Evolutionary conservation across 2,329 filamentous ascomycete species (phyloP), one percentile per base, ranked within the genome.

Genomic region (Penicillium oxalicum): DNA sequence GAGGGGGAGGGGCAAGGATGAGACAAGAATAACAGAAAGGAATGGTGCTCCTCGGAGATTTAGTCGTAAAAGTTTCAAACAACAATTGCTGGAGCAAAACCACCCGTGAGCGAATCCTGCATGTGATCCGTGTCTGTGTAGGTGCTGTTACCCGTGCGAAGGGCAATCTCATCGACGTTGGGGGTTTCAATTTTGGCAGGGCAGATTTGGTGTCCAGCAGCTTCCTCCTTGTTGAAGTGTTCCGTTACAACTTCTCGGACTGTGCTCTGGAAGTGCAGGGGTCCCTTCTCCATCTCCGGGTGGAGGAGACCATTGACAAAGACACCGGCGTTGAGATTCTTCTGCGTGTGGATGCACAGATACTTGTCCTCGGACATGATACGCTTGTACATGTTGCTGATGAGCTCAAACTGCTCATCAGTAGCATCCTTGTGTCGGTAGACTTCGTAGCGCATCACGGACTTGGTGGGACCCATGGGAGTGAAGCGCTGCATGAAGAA

Each of bases 301-400:
- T 84, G 82, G 62, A 84, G 68, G 61, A 82, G 76, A 42, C 81
- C 82, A 59, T 81, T 84, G 62, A 82, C 70, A 53, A 82, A 84
- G 41, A 83, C 74, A 5, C 81, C 81, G 0, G 76, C 71, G 61
- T 80, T 78, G 54, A 85, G 71, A 63, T 84, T 85, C 64, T 74
- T 74, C 62, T 85, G 81, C 0, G 79, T 75, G 9, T 72, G 71
- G 52, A 75, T 68, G 67, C 81, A 84, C n/a, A 84, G 75, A 24
- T 77, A 72, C 61, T 84, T 84, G 67, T 85, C 82, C 62, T 86
- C 82, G 1, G 74, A 75, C 78, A 84, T 80, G 66, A 85, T 77
- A 33, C 79, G 78, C 68, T 82, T 82, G 72, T 83, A 85, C 61
- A 82, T 80, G 50, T 76, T 65, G 63, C 74, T 77, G 64, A 84